phyloP scores from a whole-genome alignment of 2,329 filamentous ascomycete genomes.

The Berkeleyomyces rouxiae region DNA sequence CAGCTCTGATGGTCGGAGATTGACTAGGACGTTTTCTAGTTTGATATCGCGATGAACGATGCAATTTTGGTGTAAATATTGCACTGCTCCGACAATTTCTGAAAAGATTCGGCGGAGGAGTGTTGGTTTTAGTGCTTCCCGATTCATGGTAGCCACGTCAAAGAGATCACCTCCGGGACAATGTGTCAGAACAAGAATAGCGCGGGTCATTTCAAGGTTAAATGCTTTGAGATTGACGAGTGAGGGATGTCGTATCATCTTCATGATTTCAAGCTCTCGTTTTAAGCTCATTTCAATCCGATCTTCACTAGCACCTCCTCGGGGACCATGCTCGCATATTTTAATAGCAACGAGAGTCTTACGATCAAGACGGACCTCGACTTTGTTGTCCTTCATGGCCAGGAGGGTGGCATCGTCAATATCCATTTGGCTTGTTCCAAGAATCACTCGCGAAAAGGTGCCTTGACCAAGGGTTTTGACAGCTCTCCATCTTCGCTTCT shows the following conservation, averaged over 20 bases:
- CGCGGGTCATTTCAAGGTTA: slow-evolving; percentile 66
- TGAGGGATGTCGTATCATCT: slow-evolving; percentile 71
- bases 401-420: slow-evolving; percentile 26
- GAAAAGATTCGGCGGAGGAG: slow-evolving; percentile 76
- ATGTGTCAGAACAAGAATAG: slow-evolving; percentile 76
- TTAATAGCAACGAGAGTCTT: slow-evolving; percentile 85
- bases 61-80: slow-evolving; percentile 65
- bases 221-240: slow-evolving; percentile 84
- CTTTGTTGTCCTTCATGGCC: slow-evolving; percentile 18
- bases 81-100: slow-evolving; percentile 70
- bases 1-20: slow-evolving; percentile 54
- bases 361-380: slow-evolving; percentile 31
- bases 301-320: slow-evolving; percentile 82
- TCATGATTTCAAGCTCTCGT: slow-evolving; percentile 88
- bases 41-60: slow-evolving; percentile 98
- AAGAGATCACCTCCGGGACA: slow-evolving; percentile 91
- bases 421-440: slow-evolving; percentile 64
- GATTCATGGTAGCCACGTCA: slow-evolving; percentile 65
- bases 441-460: slow-evolving; percentile 85
- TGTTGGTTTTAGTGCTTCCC: slow-evolving; percentile 46
- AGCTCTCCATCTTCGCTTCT: slow-evolving; percentile 61
- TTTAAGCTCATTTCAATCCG: slow-evolving; percentile 86
- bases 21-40: slow-evolving; percentile 89
- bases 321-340: slow-evolving; percentile 85
- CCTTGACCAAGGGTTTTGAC: slow-evolving; percentile 74